A percentile compares a stretch with the other conserved stretches of the same genome.
These are phyloP conservation scores for Micractinium conductrix DNA, from an alignment of 139 green algal genomes.

Conservation along the genomic window DNA sequence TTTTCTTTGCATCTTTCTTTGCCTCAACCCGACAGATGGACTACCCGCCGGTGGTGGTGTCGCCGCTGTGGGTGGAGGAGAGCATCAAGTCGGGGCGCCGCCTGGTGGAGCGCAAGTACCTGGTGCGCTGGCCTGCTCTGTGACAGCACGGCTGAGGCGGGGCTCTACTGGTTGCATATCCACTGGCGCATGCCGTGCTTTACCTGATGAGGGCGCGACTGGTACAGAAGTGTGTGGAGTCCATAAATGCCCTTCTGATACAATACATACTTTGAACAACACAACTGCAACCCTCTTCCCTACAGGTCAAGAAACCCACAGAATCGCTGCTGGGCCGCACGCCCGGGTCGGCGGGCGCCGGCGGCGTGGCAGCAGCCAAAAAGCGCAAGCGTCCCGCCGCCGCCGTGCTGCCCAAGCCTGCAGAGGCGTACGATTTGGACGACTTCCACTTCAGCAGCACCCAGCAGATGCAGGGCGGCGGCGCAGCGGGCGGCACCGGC, in stretches of 20 bases:
- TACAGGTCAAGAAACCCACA: constrained; percentile 30
- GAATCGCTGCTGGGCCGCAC: constrained; percentile 33
- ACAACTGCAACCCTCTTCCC: too few relatives aligned
- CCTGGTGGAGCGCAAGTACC: constrained; percentile 39
- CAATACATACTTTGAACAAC: too few relatives aligned
- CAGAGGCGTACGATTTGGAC: constrained; percentile 33
- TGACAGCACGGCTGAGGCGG: too few relatives aligned
- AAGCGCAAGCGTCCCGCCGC: constrained; percentile 39
- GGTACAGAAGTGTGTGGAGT: neutral
- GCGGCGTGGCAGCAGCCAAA: constrained; percentile 12
- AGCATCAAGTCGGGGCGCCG: constrained; percentile 16
- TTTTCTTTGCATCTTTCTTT: too few relatives aligned
- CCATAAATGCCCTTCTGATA: too few relatives aligned
- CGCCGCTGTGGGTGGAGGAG: constrained; percentile 51
- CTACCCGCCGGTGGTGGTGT: constrained; percentile 38
- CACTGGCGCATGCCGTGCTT: too few relatives aligned
- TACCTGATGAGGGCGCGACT: too few relatives aligned
- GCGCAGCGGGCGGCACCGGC: neutral
- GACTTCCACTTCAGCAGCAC: constrained; percentile 20
- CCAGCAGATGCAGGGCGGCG: constrained; percentile 11
- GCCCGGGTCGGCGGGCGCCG: neutral
- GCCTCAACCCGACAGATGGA: too few relatives aligned
- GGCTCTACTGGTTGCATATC: too few relatives aligned
- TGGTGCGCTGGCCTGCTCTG: too few relatives aligned
- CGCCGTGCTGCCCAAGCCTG: constrained; percentile 18